Base-by-base conservation (phyloP, 352 stramenopile species). In the Phytophthora agathidicida region DNA sequence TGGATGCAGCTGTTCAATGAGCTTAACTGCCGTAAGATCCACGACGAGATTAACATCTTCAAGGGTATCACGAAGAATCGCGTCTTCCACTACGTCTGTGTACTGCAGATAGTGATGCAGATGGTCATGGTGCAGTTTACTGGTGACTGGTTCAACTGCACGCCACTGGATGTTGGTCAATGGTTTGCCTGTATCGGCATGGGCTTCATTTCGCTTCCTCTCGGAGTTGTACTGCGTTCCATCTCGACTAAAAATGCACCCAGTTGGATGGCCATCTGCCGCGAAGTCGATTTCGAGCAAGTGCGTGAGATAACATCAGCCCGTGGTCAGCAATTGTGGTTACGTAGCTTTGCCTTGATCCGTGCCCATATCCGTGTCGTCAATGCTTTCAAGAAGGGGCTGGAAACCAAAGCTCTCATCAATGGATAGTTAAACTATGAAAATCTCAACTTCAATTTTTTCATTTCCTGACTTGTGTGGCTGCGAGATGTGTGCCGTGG, bases 31-130 rank as follows among this genome's bases (percentile, higher is more conserved):
- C 73, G 73, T 46, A 80, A 80, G 57, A 97, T 99, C 67, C 89
- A 97, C 69, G 88, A 98, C 71, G 79, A 96, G 47, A 93, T 89
- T 72, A 98, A 98, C 75, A 90, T 98, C 24, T 98, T 99, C 61
- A 64, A 53, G 23, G 91, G 93, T 22, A 88, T 99, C 35, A 66
- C 81, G 5, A 82, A 83, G 27, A 98, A 98, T 78, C 59, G 66
- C 14, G 68, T 98, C 2, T 98, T 98, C 68, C 73, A 96, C 19
- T 78, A 77, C 27, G 96, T 99, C 46, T 82, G 96, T 11, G 36
- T 96, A 0, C 49, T 93, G 22, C 98, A 96, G 31, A 68, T 97
- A 5, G 39, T 88, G 13, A 73, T 97, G 41, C 96, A 99, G 72
- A 64, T 96, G 16, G 60, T 99, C 13, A 97, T 99, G 55, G 89